phyloP scores from a whole-genome alignment of 2,329 filamentous ascomycete species.

The Colletotrichum nymphaeae region DNA sequence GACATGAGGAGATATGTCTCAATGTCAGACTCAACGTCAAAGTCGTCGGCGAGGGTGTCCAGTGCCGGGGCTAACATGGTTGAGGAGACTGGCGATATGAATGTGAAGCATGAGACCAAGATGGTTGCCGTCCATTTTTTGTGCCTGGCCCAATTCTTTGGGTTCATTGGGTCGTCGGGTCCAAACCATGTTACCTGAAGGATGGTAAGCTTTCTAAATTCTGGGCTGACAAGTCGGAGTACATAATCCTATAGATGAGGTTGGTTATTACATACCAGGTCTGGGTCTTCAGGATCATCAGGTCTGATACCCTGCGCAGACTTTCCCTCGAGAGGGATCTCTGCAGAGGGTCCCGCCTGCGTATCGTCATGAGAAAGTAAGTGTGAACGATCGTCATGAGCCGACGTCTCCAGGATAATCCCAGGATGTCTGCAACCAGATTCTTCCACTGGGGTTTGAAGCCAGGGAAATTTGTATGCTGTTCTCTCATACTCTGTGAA shows the following conservation, averaged over 20 bases:
- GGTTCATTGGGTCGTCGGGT: constrained; percentile 52
- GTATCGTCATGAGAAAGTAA: background rate
- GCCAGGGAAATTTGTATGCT: constrained; percentile 44
- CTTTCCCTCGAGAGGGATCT: background rate
- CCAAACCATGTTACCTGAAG: constrained; percentile 56
- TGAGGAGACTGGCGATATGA: constrained; percentile 67
- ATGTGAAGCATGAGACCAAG: constrained; percentile 55
- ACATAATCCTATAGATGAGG: background rate
- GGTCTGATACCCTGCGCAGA: background rate
- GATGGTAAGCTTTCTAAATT: background rate
- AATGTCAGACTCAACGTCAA: constrained; percentile 55
- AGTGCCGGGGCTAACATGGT: constrained; percentile 63
- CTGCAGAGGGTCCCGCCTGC: background rate
- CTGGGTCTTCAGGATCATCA: constrained; percentile 35
- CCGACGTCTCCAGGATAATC: background rate
- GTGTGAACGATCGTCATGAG: constrained; percentile 2
- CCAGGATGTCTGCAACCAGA: background rate
- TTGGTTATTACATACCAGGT: constrained; percentile 36
- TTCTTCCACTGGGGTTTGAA: constrained; percentile 21
- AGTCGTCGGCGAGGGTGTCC: constrained; percentile 53
- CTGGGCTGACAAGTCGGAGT: background rate
- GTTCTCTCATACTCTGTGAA: constrained; percentile 44
- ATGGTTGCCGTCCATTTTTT: constrained; percentile 50
- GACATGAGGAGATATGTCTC: constrained; percentile 65
- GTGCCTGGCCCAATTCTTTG: constrained; percentile 57